Conservation (phyloP, 2,329 filamentous ascomycete species). For the Byssoonygena ceratinophila region DNA sequence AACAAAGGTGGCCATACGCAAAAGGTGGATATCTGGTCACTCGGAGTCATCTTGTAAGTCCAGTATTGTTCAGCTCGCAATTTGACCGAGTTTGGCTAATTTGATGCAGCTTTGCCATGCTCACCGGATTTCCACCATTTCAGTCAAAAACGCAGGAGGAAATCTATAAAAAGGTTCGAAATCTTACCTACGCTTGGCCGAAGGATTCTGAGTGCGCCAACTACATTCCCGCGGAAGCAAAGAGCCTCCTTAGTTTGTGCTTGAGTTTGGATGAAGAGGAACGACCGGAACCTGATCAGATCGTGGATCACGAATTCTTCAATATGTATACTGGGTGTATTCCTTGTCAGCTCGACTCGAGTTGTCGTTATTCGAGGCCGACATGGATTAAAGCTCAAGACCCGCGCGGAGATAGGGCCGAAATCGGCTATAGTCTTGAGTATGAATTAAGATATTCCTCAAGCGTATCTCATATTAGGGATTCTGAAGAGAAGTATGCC, state of each 20-base stretch:
- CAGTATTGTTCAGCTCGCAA: neutral
- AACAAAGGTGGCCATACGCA: constrained; percentile 91
- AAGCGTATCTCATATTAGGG: constrained; percentile 30
- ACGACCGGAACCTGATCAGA: constrained; percentile 40
- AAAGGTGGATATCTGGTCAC: constrained; percentile 96
- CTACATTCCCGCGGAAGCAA: constrained; percentile 41
- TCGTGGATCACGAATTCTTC: constrained; percentile 43
- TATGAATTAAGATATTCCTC: constrained; percentile 31
- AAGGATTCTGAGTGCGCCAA: constrained; percentile 36
- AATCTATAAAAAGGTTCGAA: constrained; percentile 42
- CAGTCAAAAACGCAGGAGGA: constrained; percentile 58
- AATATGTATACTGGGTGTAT: constrained; percentile 41
- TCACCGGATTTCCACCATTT: constrained; percentile 91
- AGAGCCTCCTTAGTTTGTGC: constrained; percentile 39
- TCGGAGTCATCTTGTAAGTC: constrained; percentile 86
- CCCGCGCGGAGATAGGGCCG: constrained; percentile 38
- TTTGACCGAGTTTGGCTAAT: constrained; percentile 16
- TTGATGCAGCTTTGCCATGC: constrained; percentile 69
- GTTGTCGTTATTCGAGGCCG: constrained; percentile 32
- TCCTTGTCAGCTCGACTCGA: constrained; percentile 34
- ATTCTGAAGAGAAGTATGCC: constrained; percentile 30
- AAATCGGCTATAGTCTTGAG: constrained; percentile 36
- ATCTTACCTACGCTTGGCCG: constrained; percentile 41
- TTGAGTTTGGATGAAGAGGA: constrained; percentile 41
- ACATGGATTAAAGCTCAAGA: constrained; percentile 36